Base-by-base conservation (phyloP, 2,329 filamentous ascomycete species). In the Didymellaceae sp. region DNA sequence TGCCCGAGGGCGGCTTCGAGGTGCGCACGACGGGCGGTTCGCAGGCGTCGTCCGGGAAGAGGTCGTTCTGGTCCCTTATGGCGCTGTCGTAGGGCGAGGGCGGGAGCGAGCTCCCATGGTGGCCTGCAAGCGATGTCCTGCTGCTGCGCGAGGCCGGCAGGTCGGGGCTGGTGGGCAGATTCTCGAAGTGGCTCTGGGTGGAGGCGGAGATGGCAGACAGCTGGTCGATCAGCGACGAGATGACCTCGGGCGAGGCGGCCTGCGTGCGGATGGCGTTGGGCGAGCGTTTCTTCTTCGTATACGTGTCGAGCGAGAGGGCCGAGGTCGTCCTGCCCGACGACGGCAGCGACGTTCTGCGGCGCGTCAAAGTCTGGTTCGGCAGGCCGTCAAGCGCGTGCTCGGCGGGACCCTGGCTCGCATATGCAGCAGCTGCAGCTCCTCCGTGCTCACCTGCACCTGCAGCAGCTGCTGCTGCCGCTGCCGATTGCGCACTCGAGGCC, bases 21-120 rank as follows among this genome's bases (percentile, higher is more conserved):
- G 92, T 96, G 57, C 88, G 86, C 62, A 95, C 83, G 45, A 93
- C 83, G 14, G 91, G 91, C 10, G 90, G 75, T 54, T 80, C 77
- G 24, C 82, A 82, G 32, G 81, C 81, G 74, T 85, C 80, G 68
- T 84, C 80, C 26, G 79, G 75, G 57, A 79, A 77, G 45, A 80
- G 57, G 58, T 78, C 76, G 39, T 77, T 74, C 26, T 72, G 78
- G 43, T 79, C 78, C 24, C 79, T 74, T 14, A 78, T 75, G 4
- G 81, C 76, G 37, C 80, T 76, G 40, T 80, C 77, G 70, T 84
- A 87, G 52, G 84, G 81, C 52, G 86, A 84, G 80, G 90, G 90
- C 67, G 90, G 88, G 74, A 90, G 83, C 37, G 88, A 87, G 68
- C 89, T 89, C 53, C 67, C 67, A 64, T 67, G 49, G 32, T 58